Percentiles rank a stretch among this genome's conserved stretches.
These are phyloP conservation scores for Alternaria burnsii DNA, from an alignment of 2,329 filamentous ascomycete genomes.

Conservation along the genomic window DNA sequence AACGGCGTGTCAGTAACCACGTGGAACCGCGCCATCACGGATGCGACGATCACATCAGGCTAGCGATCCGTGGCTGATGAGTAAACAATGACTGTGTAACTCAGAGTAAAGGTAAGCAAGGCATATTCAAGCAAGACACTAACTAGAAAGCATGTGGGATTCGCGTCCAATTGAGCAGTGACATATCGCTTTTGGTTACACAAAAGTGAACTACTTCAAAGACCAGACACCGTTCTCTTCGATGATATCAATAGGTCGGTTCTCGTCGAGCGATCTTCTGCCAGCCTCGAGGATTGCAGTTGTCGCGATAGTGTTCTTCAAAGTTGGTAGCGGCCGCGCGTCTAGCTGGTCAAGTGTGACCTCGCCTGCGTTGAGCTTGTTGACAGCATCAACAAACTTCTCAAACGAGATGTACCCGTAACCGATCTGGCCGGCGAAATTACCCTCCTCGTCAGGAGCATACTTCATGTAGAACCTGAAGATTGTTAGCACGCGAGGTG, in stretches of 20 bases:
- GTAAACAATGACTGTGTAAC: not conserved
- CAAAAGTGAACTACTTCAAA: conserved; percentile 59
- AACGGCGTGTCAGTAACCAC: conserved; percentile 10
- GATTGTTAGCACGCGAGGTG: conserved; percentile 14
- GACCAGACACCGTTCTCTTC: conserved; percentile 73
- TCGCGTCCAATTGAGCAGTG: not conserved
- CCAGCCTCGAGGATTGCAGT: conserved; percentile 92
- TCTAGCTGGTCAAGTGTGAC: conserved; percentile 80
- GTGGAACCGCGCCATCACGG: conserved; percentile 8
- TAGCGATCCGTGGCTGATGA: not conserved
- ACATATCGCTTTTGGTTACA: not conserved
- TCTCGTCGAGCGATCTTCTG: conserved; percentile 82
- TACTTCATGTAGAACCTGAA: conserved; percentile 87
- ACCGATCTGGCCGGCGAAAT: conserved; percentile 88
- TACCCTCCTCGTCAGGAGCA: conserved; percentile 91
- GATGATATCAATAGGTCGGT: conserved; percentile 77
- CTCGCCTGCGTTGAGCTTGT: conserved; percentile 76
- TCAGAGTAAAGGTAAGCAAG: conserved; percentile 3
- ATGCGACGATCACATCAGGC: conserved; percentile 5
- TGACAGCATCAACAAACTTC: conserved; percentile 92
- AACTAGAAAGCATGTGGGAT: not conserved
- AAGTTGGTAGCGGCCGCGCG: conserved; percentile 79
- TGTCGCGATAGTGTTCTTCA: conserved; percentile 89
- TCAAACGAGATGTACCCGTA: conserved; percentile 96
- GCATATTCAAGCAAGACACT: not conserved